Evolutionary conservation across 179 eudicot species (phyloP), one percentile per base, ranked within the genome.

Genomic region (Vitellaria paradoxa): DNA sequence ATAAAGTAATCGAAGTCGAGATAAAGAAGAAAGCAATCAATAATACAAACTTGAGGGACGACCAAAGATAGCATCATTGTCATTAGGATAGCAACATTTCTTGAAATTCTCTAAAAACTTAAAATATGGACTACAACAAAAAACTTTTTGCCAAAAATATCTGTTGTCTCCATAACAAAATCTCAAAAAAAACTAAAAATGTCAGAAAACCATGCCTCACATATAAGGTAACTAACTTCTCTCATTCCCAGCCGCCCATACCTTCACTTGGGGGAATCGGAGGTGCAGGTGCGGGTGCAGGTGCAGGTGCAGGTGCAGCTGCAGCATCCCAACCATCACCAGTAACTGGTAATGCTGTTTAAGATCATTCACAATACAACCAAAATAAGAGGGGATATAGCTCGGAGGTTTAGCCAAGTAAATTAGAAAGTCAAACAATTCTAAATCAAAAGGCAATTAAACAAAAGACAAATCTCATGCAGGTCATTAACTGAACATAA

Each of bases 291-390:
- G 60, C 37, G 23, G 40, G 0, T 12, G 12, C 52, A 0, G 52
- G 52, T 10, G 9, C 52, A 7, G 55, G 55, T 42, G 73, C 23
- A 11, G 78, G 79, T 12, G 67, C 46, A 57, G 8, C 60, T 68
- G 75, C 80, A 42, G 26, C 10, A 69, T 69, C 80, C 80, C 80
- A 77, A 4, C 68, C 80, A 0, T 15, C 59, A 30, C 37, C 37
- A 45, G 8, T 6, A 23, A 26, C 47, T 57, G 80, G 46, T 47
- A 0, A 72, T 76, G 65, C 64, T 2, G 46, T 65, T 50, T 2
- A 63, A 50, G 6, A 61, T 21, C 23, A 64, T 47, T 46, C 67
- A 62, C 20, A 21, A 23, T 20, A 26, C 30, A 71, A 55, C 46
- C 63, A 53, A 71, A 26, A 24, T 71, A 24, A 71, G 63, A 37